These are phyloP conservation scores for Excoecaria cochinchinensis DNA, from an alignment of 345 rosid species.

Conservation along the genomic window DNA sequence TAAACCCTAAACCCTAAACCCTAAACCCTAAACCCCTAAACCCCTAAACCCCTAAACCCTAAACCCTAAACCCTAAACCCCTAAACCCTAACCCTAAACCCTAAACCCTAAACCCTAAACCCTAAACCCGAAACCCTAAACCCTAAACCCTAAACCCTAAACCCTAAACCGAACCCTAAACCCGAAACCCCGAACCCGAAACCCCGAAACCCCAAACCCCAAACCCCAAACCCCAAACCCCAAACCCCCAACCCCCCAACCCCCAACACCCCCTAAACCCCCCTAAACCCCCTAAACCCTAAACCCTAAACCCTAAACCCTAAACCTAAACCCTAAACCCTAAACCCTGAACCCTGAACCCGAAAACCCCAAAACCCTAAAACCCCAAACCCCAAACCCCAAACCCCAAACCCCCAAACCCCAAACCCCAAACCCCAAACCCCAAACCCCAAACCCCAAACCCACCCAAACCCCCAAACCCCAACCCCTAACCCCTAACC, in stretches of 20 bases:
- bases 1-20: neutral
- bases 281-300: constrained; percentile 20
- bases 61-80: neutral
- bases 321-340: neutral
- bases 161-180: constrained; percentile 5
- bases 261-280: too few species aligned
- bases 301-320: neutral
- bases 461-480: constrained; percentile 1
- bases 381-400: neutral
- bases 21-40: constrained; percentile 29
- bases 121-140: neutral
- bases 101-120: neutral
- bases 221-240: neutral
- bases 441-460: constrained; percentile 5
- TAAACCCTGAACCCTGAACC: neutral
- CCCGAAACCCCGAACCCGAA: neutral
- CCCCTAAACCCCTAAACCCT: constrained; percentile 23
- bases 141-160: neutral
- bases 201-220: neutral
- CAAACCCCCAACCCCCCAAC: neutral
- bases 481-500: neutral
- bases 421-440: constrained; percentile 4
- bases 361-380: constrained; percentile 22
- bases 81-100: neutral
- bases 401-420: constrained; percentile 1